Conservation (phyloP, 2,329 filamentous ascomycete species). For the Claviceps sp. region DNA sequence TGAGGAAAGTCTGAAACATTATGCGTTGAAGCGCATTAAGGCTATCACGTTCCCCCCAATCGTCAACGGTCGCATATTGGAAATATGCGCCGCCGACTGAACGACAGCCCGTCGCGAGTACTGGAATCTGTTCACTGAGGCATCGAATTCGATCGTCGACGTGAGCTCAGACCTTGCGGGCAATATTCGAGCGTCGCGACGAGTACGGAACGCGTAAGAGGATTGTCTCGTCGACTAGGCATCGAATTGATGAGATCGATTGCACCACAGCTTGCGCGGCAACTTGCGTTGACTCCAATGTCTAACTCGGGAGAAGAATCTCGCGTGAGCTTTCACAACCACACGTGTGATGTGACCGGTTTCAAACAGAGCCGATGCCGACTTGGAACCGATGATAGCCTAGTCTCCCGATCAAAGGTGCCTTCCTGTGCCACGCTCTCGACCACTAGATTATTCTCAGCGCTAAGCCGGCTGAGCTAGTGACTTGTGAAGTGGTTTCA, state of each 20-base stretch:
- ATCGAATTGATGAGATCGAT: neutral
- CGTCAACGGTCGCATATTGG: neutral
- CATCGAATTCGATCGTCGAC: neutral
- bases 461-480: no score
- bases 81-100: neutral
- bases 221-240: neutral
- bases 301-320: neutral
- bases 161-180: constrained; percentile 3
- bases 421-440: no score
- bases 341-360: no score
- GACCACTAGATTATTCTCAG: no score
- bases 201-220: neutral
- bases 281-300: neutral
- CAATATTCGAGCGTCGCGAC: neutral
- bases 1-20: neutral
- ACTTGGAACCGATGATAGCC: no score
- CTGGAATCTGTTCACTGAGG: neutral
- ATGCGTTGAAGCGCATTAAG: neutral
- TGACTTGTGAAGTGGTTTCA: no score
- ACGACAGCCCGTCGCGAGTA: neutral
- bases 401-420: no score
- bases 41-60: neutral
- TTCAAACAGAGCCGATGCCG: no score
- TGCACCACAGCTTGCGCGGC: neutral
- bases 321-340: no score